Percentiles rank a stretch among this genome's conserved stretches.
phyloP scores from a whole-genome alignment of 257 asterid species.

The Solanum pinnatisectum region DNA sequence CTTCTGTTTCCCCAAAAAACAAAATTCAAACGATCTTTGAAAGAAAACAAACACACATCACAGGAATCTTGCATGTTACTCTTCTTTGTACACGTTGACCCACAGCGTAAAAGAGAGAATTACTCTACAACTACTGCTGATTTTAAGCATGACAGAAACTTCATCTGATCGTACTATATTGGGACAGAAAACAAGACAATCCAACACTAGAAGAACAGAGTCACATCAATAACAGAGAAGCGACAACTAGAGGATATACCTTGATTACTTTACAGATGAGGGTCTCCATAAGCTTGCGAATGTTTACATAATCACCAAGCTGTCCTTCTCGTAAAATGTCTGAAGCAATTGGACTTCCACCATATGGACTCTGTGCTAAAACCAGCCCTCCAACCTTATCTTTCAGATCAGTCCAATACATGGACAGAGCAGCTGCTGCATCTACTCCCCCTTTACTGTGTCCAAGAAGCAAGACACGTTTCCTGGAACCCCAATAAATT shows the following conservation, averaged over 20 bases:
- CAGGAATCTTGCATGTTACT: neutral
- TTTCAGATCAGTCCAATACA: slow-evolving; percentile 85
- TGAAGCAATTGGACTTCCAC: slow-evolving; percentile 95
- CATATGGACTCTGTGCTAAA: slow-evolving; percentile 90
- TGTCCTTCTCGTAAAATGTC: slow-evolving; percentile 93
- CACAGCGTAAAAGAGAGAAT: neutral
- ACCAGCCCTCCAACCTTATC: slow-evolving; percentile 94
- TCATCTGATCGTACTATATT: neutral
- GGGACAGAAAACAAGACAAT: neutral
- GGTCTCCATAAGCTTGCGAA: slow-evolving; percentile 93
- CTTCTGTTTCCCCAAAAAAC: neutral
- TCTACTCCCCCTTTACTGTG: slow-evolving; percentile 98
- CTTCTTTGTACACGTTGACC: neutral
- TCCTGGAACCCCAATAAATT: slow-evolving; percentile 81
- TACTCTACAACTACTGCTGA: neutral
- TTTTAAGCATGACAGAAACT: neutral
- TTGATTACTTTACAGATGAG: slow-evolving; percentile 88
- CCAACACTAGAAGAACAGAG: neutral
- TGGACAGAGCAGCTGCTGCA: slow-evolving; percentile 87
- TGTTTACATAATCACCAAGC: slow-evolving; percentile 90
- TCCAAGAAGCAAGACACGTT: slow-evolving; percentile 83
- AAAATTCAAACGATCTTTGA: neutral
- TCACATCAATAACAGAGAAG: neutral
- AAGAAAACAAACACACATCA: neutral
- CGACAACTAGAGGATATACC: slow-evolving; percentile 29